Evolutionary conservation across 2,329 filamentous ascomycete genomes (phyloP).

Genomic region (Alternaria atra): DNA sequence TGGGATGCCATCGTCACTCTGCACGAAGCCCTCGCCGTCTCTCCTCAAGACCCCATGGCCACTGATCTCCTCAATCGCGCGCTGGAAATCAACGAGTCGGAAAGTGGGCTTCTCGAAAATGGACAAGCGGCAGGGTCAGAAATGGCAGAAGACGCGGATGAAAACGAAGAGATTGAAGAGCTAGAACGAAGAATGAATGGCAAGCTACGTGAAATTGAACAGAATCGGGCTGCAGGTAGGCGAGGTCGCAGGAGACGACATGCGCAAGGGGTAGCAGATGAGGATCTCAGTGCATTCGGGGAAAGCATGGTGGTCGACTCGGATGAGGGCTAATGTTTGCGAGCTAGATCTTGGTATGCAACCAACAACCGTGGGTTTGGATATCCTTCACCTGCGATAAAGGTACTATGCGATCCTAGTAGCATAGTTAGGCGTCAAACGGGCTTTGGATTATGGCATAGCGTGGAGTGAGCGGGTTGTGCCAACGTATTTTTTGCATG

Average conservation of each 20-base stretch:
- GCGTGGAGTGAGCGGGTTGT: conserved; percentile 7
- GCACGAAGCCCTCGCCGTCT: conserved; percentile 83
- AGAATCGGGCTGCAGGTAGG: conserved; percentile 63
- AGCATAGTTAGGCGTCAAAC: background rate
- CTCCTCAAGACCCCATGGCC: conserved; percentile 81
- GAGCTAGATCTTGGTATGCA: background rate
- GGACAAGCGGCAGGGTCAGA: background rate
- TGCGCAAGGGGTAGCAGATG: conserved; percentile 56
- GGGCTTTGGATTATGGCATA: conserved; percentile 11
- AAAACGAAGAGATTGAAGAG: conserved; percentile 54
- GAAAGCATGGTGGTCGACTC: conserved; percentile 67
- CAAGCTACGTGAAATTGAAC: conserved; percentile 59
- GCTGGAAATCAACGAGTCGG: conserved; percentile 55
- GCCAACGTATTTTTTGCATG: background rate
- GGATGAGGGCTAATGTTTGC: conserved; percentile 49
- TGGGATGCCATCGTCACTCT: conserved; percentile 83
- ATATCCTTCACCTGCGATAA: background rate
- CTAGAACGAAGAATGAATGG: conserved; percentile 65
- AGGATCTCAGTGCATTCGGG: conserved; percentile 51
- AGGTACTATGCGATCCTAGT: background rate
- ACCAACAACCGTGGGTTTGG: background rate
- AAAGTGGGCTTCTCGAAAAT: conserved; percentile 18
- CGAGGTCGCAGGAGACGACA: conserved; percentile 59
- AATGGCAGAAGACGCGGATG: conserved; percentile 15
- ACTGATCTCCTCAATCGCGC: conserved; percentile 80